Evolutionary conservation across 805 yeast species (phyloP).

Genomic region (Metschnikowia koreensis): DNA sequence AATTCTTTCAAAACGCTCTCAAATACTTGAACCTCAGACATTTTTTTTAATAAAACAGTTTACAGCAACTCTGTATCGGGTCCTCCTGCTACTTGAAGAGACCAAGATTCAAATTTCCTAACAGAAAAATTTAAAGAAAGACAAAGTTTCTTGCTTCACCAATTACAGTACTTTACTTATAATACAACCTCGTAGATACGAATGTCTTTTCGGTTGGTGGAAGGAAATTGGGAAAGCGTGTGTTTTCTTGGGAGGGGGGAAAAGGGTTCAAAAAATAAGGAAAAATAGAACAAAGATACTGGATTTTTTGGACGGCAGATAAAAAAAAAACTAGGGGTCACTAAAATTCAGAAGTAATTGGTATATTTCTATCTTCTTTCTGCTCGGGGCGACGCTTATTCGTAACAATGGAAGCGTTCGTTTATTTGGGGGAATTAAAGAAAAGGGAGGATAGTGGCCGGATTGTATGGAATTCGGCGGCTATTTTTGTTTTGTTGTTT

Average conservation of each 20-base stretch:
- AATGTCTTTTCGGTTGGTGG: constrained; percentile 1
- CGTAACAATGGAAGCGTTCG: neutral
- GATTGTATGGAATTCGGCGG: neutral
- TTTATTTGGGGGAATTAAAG: neutral
- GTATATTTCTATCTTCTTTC: neutral
- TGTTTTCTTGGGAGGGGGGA: no score
- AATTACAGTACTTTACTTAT: constrained; percentile 17
- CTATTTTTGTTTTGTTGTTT: neutral
- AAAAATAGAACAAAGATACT: no score
- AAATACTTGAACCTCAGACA: constrained; percentile 47
- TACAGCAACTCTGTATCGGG: constrained; percentile 9
- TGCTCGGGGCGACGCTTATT: neutral
- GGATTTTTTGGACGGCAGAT: no score
- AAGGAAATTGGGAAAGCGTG: neutral
- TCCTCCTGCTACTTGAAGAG: constrained; percentile 11
- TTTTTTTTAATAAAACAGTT: constrained; percentile 10
- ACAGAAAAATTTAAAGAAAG: constrained; percentile 1
- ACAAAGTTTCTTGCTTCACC: constrained; percentile 11
- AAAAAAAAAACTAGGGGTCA: no score
- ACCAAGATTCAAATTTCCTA: constrained; percentile 2
- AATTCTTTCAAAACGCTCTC: constrained; percentile 49
- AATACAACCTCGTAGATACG: constrained; percentile 12
- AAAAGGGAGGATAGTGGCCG: neutral
- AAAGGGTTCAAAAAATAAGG: no score
- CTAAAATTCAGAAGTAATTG: neutral